These are phyloP conservation scores for Cryphonectria parasitica DNA, from an alignment of 2,329 filamentous ascomycete genomes.

Conservation along the genomic window DNA sequence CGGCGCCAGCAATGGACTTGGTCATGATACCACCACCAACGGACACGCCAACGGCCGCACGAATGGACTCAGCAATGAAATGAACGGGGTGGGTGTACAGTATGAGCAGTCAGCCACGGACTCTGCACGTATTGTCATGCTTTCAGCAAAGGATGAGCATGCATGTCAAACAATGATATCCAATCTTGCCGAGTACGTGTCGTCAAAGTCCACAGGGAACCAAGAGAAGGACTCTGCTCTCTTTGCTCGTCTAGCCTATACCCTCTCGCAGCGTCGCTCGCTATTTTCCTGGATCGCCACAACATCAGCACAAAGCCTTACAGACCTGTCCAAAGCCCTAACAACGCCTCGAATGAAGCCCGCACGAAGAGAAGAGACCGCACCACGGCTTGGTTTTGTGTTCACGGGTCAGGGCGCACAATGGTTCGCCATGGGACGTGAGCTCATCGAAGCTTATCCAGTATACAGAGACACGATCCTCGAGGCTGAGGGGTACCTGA, in stretches of 20 bases:
- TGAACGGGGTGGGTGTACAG: neutral
- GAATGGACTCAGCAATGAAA: neutral
- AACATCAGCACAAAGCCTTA: conserved; percentile 14
- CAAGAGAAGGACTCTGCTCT: neutral
- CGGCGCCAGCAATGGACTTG: neutral
- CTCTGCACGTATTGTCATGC: neutral
- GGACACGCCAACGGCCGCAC: neutral
- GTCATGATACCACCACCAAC: neutral
- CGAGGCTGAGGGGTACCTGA: conserved; percentile 31
- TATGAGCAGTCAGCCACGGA: neutral
- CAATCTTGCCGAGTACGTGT: conserved; percentile 3
- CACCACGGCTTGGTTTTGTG: conserved; percentile 32
- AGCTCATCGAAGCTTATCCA: conserved; percentile 31
- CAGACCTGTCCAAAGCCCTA: conserved; percentile 21
- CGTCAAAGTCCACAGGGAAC: neutral
- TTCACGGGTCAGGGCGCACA: conserved; percentile 44
- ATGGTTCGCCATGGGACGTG: conserved; percentile 36
- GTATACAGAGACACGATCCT: conserved; percentile 33
- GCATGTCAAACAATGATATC: conserved; percentile 11
- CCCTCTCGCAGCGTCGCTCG: conserved; percentile 14
- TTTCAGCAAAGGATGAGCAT: conserved; percentile 9
- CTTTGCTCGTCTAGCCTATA: conserved; percentile 17
- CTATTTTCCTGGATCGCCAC: conserved; percentile 9
- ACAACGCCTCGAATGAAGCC: neutral
- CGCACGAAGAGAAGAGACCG: neutral